Conservation (phyloP, 2,329 filamentous ascomycete species). For the Pseudogymnoascus pannorum region DNA sequence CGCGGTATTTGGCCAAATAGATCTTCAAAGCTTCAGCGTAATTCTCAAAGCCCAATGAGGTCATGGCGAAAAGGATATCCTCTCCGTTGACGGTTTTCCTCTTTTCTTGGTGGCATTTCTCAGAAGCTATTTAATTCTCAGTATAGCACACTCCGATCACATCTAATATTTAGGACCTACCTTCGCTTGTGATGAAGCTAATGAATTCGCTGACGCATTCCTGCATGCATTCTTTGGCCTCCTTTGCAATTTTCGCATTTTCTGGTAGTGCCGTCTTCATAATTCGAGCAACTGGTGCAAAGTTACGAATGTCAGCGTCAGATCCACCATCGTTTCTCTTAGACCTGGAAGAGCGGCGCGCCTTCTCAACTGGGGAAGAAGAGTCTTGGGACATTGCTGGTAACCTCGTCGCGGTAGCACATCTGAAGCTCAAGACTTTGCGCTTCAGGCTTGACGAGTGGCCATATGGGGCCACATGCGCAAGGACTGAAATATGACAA, state of each 20-base stretch:
- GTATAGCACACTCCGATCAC: conserved; percentile 14
- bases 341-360: conserved; percentile 38
- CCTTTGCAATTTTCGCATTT: conserved; percentile 98
- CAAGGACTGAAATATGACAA: conserved; percentile 37
- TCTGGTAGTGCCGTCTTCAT: conserved; percentile 98
- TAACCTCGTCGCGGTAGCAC: conserved; percentile 15
- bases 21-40: conserved; percentile 98
- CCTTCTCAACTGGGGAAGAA: conserved; percentile 42
- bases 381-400: conserved; percentile 53
- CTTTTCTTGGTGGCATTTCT: conserved; percentile 99
- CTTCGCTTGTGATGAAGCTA: conserved; percentile 98
- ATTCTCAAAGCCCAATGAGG: conserved; percentile 96
- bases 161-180: conserved; percentile 43
- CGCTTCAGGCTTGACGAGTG: conserved; percentile 26
- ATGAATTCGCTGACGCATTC: conserved; percentile 99
- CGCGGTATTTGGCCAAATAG: conserved; percentile 93
- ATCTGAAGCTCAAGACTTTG: conserved; percentile 23
- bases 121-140: conserved; percentile 61
- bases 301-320: conserved; percentile 92
- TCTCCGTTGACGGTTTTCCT: conserved; percentile 98
- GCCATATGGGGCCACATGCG: conserved; percentile 25
- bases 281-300: conserved; percentile 93
- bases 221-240: conserved; percentile 99
- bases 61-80: conserved; percentile 98
- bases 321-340: conserved; percentile 30